Conservation (phyloP, 2,329 filamentous ascomycete species). For the Pyrenophora seminiperda region DNA sequence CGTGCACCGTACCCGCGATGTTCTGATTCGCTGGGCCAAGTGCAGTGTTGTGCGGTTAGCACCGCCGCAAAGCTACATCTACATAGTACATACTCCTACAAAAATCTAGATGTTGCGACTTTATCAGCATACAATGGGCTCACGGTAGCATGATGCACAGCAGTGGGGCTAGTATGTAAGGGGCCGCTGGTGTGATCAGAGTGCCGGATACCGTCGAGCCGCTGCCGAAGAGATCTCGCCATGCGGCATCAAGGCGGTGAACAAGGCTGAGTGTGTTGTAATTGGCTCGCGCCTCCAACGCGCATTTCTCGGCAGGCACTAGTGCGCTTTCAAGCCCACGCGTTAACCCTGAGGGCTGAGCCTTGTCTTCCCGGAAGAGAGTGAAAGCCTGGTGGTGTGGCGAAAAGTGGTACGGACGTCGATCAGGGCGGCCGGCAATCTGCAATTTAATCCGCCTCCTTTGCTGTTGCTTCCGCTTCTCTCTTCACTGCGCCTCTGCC, state of each 20-base stretch:
- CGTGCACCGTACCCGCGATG: conserved; percentile 4
- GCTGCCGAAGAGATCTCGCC: conserved; percentile 26
- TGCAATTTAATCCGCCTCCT: conserved; percentile 41
- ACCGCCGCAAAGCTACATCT: neutral
- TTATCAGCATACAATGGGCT: conserved; percentile 24
- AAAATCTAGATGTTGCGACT: conserved; percentile 8
- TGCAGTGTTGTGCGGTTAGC: conserved; percentile 2
- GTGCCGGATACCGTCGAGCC: conserved; percentile 20
- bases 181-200: conserved; percentile 18
- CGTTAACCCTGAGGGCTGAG: neutral
- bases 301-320: conserved; percentile 21
- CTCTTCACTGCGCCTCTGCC: conserved; percentile 23
- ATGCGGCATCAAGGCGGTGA: conserved; percentile 26
- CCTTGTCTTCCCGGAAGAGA: conserved; percentile 27
- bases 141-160: conserved; percentile 30
- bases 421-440: conserved; percentile 32
- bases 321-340: conserved; percentile 13
- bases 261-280: conserved; percentile 5
- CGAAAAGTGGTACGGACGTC: conserved; percentile 37
- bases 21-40: conserved; percentile 6
- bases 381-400: conserved; percentile 28
- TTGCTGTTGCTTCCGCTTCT: conserved; percentile 21
- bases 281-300: conserved; percentile 14
- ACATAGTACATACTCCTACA: neutral
- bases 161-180: conserved; percentile 3